A percentile compares a stretch with the other conserved stretches of the same genome.
These are phyloP conservation scores for Elsinoe fawcettii DNA, from an alignment of 2,329 filamentous ascomycete genomes.

Conservation along the genomic window DNA sequence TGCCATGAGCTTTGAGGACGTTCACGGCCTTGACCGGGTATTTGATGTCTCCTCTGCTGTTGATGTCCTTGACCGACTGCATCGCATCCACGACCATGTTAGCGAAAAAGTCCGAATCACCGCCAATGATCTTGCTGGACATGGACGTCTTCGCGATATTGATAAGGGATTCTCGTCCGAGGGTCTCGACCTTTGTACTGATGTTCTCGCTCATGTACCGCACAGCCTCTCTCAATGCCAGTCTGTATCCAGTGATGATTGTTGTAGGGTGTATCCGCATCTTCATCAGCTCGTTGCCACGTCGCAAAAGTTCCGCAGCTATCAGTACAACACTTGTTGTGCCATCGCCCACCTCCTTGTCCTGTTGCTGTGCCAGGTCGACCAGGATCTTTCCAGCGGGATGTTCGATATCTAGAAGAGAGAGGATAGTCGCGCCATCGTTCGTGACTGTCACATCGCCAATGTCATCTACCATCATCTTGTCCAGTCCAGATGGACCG, in stretches of 20 bases:
- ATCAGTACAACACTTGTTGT: constrained; percentile 97
- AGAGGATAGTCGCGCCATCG: constrained; percentile 94
- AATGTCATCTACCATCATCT: constrained; percentile 99
- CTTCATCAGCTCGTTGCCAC: constrained; percentile 97
- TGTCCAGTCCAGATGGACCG: constrained; percentile 91
- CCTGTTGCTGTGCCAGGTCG: constrained; percentile 94
- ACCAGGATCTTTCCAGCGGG: constrained; percentile 97
- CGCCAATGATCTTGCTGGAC: constrained; percentile 97
- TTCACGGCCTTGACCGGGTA: constrained; percentile 99
- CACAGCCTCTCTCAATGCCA: constrained; percentile 90
- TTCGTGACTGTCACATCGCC: constrained; percentile 99
- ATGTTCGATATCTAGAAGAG: constrained; percentile 91
- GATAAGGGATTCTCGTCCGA: constrained; percentile 82
- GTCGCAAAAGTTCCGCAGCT: constrained; percentile 83
- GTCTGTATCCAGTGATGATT: constrained; percentile 95
- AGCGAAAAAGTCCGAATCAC: constrained; percentile 93
- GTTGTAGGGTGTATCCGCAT: constrained; percentile 99
- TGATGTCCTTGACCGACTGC: constrained; percentile 85
- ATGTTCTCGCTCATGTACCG: constrained; percentile 99
- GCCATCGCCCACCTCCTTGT: constrained; percentile 97
- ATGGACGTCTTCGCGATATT: constrained; percentile 98
- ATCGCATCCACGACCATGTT: constrained; percentile 97
- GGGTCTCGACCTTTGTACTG: constrained; percentile 85
- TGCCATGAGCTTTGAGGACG: constrained; percentile 95
- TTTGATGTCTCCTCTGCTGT: constrained; percentile 83